Evolutionary conservation across 208 protist species (phyloP), one percentile per base, ranked within the genome.

Genomic region (Jaenimonas drosophilae): DNA sequence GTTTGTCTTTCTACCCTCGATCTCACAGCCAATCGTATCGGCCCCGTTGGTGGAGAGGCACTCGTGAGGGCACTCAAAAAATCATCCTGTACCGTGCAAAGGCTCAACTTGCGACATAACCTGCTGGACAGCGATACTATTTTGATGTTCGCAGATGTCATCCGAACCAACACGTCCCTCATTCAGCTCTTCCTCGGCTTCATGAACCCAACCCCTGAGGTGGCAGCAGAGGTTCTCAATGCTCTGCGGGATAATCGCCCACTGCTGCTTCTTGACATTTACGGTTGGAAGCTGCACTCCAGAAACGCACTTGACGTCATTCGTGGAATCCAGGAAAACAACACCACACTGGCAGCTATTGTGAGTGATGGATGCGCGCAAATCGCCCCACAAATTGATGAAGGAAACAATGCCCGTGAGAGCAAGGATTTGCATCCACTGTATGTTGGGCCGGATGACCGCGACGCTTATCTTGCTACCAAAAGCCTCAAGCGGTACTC

Each of bases 141-240:
- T 38, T 65, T 60, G 36, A 46, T 39, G 43, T 93, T 80, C 39
- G 74, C 49, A 0, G 66, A 74, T n/a, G 85, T 90, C 20, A 9
- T 93, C 2, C 31, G 41, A 2, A 41, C 43, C 19, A 93, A 93
- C 56, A 76, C 66, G 17, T 90, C 80, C 1, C 69, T 93, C 26
- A 88, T 88, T 51, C 85, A 93, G 61, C 77, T 93, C 33, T 93
- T 90, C 48, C 75, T 93, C n/a, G 85, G 85, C 44, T 90, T 81
- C 64, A 93, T 93, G 85, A 83, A 71, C 32, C 77, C 85, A 4
- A 67, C 58, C 17, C 62, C 80, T 14, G 70, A 83, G n/a, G 59
- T 59, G 6, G 67, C 76, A 0, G 70, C 50, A 19, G 19, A 53
- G 21, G 77, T 90, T 25, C 71, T 93, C 26, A 43, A 49, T 3